Base-by-base conservation (phyloP, 257 asterid species). In the Eustoma russellianum region DNA sequence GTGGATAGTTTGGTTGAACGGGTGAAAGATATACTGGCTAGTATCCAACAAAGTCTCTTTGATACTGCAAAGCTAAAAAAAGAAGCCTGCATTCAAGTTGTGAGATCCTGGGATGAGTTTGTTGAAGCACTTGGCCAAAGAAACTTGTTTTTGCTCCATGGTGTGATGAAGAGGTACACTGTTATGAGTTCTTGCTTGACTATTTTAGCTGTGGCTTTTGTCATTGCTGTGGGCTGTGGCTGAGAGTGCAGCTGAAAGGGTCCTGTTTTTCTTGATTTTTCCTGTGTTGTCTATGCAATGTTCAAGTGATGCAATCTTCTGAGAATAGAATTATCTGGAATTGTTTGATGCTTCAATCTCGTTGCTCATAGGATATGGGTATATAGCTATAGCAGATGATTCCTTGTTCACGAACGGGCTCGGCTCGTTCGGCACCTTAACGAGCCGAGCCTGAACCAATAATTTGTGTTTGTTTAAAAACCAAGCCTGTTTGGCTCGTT, bases 111-210 rank as follows among this genome's bases (percentile, higher is more conserved):
- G 98, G 92, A 87, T 16, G 95, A 87, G 66, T 84, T 91, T 56
- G 52, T 46, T 0, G 83, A 79, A 64, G 89, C 98, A n/a, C 77
- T 91, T 64, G 61, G 74, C 61, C 77, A 80, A 46, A 87, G 84
- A 86, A 84, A 72, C 66, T 87, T 94, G 80, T 87, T 64, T 71
- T 91, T 24, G 94, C 96, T 52, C 96, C 98, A 33, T 91, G 96
- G 98, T 87, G 96, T 33, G 95, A 87, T 61, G 94, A 84, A 65
- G 93, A 86, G 95, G 97, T 85, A 77, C 8, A 35, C 5, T 13
- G 40, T 11, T 9, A n/a, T 33, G 9, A 8, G 4, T 52, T 5
- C 0, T 50, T 64, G 11, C 40, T 18, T 13, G 1, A 7, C 13
- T 6, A 9, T 2, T 24, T 24, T 2, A 24, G 30, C 47, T 57